Conservation (phyloP, 345 rosid genomes). For the Punica granatum region DNA sequence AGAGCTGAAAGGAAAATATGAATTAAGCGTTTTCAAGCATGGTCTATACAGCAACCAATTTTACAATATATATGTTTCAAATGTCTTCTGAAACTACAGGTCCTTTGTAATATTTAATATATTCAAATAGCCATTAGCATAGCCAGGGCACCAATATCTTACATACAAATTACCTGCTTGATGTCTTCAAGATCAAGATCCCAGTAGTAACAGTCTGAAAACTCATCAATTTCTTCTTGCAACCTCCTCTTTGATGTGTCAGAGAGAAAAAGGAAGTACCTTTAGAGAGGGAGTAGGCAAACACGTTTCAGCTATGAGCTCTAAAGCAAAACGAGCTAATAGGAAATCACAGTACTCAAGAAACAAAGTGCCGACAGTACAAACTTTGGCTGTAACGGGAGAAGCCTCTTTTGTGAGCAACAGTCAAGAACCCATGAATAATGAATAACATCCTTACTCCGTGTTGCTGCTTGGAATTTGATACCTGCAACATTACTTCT, state of each 20-base stretch:
- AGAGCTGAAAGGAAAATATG: slow-evolving; percentile 42
- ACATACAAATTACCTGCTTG: slow-evolving; percentile 50
- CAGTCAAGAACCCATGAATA: slow-evolving; percentile 85
- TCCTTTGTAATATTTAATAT: not conserved
- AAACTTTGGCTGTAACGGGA: slow-evolving; percentile 84
- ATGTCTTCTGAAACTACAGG: not conserved
- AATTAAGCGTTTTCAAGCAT: not conserved
- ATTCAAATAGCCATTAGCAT: too few species aligned
- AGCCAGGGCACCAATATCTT: not conserved
- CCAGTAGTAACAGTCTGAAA: slow-evolving; percentile 74
- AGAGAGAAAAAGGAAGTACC: slow-evolving; percentile 83
- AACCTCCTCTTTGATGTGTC: slow-evolving; percentile 61
- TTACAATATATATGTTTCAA: not conserved
- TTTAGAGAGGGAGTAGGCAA: slow-evolving; percentile 15
- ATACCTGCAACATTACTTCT: slow-evolving; percentile 45
- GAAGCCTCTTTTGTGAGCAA: slow-evolving; percentile 63
- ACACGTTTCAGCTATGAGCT: slow-evolving; percentile 9
- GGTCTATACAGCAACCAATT: not conserved
- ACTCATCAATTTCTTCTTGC: slow-evolving; percentile 83
- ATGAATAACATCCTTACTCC: slow-evolving; percentile 70
- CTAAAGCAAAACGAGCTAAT: not conserved
- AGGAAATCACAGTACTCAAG: not conserved
- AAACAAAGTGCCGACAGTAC: slow-evolving; percentile 10
- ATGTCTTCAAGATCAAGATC: slow-evolving; percentile 69
- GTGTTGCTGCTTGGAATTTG: slow-evolving; percentile 86